Percentiles rank a stretch among this genome's conserved stretches.
These are phyloP conservation scores for Mucor plumbeus DNA, from an alignment of 371 early-diverging fungal genomes.

Conservation along the genomic window DNA sequence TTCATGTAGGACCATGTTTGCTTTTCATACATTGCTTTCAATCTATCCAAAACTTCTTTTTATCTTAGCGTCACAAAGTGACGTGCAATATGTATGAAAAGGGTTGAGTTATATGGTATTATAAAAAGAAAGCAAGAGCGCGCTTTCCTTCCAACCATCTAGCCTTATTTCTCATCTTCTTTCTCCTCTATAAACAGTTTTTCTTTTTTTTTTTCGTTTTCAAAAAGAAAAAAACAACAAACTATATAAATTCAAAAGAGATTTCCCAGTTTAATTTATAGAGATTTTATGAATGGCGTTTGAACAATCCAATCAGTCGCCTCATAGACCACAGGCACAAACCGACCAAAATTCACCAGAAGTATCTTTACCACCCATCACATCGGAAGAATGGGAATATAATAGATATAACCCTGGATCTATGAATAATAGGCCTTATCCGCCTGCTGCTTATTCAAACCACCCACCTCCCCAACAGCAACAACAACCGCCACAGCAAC, in stretches of 20 bases:
- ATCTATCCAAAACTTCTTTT: conserved; percentile 7
- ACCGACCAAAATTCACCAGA: conserved; percentile 18
- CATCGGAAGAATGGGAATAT: conserved; percentile 29
- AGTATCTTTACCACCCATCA: conserved; percentile 9
- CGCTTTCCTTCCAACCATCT: conserved; percentile 1
- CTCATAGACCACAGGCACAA: conserved; percentile 33
- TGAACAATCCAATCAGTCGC: conserved; percentile 40
- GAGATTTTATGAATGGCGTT: conserved; percentile 38
- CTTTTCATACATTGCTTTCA: background rate
- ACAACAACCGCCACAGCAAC: too few relatives aligned
- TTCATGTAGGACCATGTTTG: background rate
- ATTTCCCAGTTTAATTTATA: background rate
- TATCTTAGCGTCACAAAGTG: conserved; percentile 32
- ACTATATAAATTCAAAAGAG: background rate
- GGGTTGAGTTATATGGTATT: background rate
- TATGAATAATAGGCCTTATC: conserved; percentile 11
- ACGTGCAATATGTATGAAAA: conserved; percentile 20
- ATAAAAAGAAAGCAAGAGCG: conserved; percentile 1
- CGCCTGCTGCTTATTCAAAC: conserved; percentile 7
- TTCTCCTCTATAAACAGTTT: conserved; percentile 14
- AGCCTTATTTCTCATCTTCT: background rate
- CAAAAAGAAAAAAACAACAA: background rate
- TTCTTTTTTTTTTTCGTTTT: background rate
- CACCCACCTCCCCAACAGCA: background rate
- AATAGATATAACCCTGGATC: conserved; percentile 23